Base-by-base conservation (phyloP, 2,329 filamentous ascomycete species). In the Neonectria ditissima region DNA sequence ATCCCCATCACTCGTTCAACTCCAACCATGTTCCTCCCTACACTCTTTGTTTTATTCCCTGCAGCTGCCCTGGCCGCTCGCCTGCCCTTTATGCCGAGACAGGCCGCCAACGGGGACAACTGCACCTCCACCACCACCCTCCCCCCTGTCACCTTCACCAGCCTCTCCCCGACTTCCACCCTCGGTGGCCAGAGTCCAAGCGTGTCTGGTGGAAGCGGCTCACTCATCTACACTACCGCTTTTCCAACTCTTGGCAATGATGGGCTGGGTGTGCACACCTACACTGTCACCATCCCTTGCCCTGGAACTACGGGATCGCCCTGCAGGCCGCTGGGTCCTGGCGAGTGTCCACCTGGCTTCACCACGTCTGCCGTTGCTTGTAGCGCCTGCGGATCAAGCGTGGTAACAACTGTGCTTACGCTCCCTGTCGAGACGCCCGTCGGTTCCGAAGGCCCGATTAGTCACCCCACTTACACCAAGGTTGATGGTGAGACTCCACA, bases 251-350 rank as follows among this genome's bases (percentile, higher is more conserved):
- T 67, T 8, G 65, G 65, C 14, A 32, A 55, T 7, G 30, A 63
- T 51, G 63, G 65, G 20, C 45, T 47, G 4, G 55, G 39, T 4
- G 10, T 57, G n/a, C 55, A 66, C 24, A 66, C 59, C 30, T 67
- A 67, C 54, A 64, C 65, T 7, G 39, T 66, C 45, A 66, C 65
- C 11, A 51, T 37, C 16, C 59, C 63, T 22, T 67, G 59, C 44
- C 45, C 45, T 2, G 45, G 24, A 10, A 30, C 45, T 8, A 20
- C 51, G 18, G 18, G 22, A 39, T 34, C 50, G 43, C 18, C 59
- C 22, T 67, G 65, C 24, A 41, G 43, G 11, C 51, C 32, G 16
- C 64, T 60, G 20, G 14, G 41, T 16, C 1, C 51, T 2, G 32
- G n/a, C 7, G 51, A 63, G 3, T 63, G 50, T 20, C 65, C 65